A percentile compares a stretch with the other conserved stretches of the same genome.
Conservation (phyloP, 2,329 filamentous ascomycete genomes). For the Microsporum audouinii region DNA sequence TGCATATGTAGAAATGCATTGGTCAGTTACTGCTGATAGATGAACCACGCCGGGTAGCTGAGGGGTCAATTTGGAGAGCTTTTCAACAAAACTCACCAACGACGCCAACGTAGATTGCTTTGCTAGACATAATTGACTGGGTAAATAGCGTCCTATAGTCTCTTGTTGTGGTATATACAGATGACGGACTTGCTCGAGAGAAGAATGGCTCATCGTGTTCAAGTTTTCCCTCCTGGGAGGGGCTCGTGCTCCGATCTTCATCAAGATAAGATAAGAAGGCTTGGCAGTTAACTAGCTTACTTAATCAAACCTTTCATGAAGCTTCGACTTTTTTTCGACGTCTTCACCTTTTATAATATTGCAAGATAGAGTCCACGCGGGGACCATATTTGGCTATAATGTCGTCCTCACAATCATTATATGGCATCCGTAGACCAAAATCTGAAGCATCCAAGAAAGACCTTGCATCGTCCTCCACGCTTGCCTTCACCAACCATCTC, state of each 20-base stretch:
- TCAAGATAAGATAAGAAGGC: conserved; percentile 4
- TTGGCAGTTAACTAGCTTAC: neutral
- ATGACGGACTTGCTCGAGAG: neutral
- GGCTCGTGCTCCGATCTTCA: neutral
- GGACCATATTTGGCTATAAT: neutral
- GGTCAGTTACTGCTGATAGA: conserved; percentile 1
- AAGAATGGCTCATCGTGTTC: neutral
- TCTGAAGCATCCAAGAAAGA: conserved; percentile 49
- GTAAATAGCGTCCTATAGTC: neutral
- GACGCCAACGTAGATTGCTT: conserved; percentile 33
- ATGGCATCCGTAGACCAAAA: conserved; percentile 62
- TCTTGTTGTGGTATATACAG: neutral
- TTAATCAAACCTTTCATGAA: neutral
- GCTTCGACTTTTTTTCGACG: neutral
- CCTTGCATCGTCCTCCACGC: conserved; percentile 56
- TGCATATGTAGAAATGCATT: conserved; percentile 5
- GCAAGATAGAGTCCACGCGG: neutral
- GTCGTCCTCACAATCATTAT: conserved; percentile 40
- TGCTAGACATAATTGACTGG: conserved; percentile 21
- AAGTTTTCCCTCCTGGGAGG: neutral
- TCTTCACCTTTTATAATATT: neutral
- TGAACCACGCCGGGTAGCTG: neutral
- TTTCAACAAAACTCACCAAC: conserved; percentile 24
- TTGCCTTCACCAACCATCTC: conserved; percentile 82
- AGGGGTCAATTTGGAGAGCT: neutral